Evolutionary conservation across 73 alveolate genomes (phyloP).

Genomic region (Tetrahymena elliotti): DNA sequence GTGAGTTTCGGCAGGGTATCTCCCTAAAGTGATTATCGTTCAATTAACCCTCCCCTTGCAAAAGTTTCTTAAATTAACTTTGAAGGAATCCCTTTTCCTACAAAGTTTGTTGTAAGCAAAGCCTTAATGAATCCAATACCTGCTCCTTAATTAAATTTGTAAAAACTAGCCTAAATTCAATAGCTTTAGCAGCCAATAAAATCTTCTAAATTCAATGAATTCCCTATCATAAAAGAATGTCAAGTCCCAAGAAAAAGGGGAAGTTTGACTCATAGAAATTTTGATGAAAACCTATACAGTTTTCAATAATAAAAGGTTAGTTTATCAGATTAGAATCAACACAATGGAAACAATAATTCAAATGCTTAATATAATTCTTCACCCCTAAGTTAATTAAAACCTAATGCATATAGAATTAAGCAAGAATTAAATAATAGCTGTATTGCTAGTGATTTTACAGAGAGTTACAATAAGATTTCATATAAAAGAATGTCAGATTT

Average conservation of each 20-base stretch:
- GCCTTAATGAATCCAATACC: neutral
- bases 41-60: neutral
- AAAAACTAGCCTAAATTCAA: neutral
- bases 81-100: neutral
- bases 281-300: neutral
- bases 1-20: neutral
- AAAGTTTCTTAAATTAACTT: neutral
- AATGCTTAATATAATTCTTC: neutral
- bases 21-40: neutral
- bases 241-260: neutral
- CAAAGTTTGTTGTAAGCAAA: neutral
- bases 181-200: neutral
- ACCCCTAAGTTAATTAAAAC: neutral
- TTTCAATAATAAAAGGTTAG: neutral
- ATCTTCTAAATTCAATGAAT: neutral
- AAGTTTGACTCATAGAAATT: neutral
- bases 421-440: neutral
- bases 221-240: neutral
- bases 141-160: neutral
- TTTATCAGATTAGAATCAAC: neutral
- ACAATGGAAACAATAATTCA: neutral
- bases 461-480: neutral
- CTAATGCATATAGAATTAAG: neutral
- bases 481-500: neutral
- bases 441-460: neutral